Percentiles rank a stretch among this genome's conserved stretches.
Conservation (phyloP, 495 filamentous ascomycete species). For the Parmelia sp. region DNA sequence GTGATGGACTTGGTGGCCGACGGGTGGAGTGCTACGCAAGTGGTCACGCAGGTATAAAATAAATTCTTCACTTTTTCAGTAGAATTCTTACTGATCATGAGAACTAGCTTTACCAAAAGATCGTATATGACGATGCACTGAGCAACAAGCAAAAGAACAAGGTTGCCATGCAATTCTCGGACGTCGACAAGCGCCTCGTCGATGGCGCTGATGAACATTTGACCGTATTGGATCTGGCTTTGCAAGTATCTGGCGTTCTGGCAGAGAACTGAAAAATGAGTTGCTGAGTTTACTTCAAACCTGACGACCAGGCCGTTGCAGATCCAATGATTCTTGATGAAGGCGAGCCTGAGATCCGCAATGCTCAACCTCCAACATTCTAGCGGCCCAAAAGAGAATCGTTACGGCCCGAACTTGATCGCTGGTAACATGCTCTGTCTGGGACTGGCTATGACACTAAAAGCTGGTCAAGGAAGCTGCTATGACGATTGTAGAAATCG, state of each 20-base stretch:
- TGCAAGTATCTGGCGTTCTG: slow-evolving; percentile 74
- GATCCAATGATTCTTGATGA: neutral
- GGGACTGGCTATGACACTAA: neutral
- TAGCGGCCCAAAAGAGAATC: neutral
- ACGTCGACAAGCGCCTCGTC: slow-evolving; percentile 88
- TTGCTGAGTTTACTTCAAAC: neutral
- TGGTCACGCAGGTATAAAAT: slow-evolving; percentile 59
- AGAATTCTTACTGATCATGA: neutral
- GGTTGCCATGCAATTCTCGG: slow-evolving; percentile 84
- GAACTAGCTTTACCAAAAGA: slow-evolving; percentile 68
- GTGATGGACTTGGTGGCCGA: slow-evolving; percentile 90
- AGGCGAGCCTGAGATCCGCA: neutral
- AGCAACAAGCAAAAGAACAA: slow-evolving; percentile 81
- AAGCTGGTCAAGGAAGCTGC: neutral
- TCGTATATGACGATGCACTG: slow-evolving; percentile 78
- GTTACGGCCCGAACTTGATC: neutral
- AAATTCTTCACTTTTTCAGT: neutral
- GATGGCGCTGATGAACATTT: slow-evolving; percentile 97
- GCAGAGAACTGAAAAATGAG: slow-evolving; percentile 23
- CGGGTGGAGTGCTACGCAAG: slow-evolving; percentile 94
- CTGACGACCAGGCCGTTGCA: neutral
- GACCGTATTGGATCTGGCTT: slow-evolving; percentile 73
- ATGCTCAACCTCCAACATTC: neutral
- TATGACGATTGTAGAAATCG: neutral
- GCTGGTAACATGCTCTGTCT: neutral